Evolutionary conservation across 2,329 filamentous ascomycete genomes (phyloP).

Genomic region (Fusarium coffeatum): DNA sequence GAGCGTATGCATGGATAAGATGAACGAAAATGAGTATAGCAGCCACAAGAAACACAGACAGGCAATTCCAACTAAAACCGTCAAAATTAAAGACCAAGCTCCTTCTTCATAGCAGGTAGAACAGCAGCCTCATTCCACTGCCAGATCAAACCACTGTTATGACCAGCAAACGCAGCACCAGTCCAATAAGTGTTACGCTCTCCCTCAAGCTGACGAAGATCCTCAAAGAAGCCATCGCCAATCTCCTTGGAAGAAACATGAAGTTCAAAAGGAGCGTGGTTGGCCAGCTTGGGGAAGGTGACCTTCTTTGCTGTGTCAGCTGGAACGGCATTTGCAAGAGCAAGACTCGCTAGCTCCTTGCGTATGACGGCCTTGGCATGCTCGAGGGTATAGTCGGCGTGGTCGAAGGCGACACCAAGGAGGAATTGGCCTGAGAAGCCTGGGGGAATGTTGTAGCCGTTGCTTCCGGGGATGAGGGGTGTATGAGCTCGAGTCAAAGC

Average conservation of each 20-base stretch:
- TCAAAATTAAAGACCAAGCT: slow-evolving; percentile 31
- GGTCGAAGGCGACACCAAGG: slow-evolving; percentile 10
- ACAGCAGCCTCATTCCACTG: slow-evolving; percentile 35
- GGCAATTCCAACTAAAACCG: too few relatives aligned
- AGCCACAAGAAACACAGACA: too few relatives aligned
- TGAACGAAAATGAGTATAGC: fast-evolving
- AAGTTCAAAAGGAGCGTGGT: slow-evolving; percentile 33
- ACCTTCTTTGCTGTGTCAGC: slow-evolving; percentile 9
- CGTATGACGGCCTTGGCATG: slow-evolving; percentile 19
- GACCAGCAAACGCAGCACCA: slow-evolving; percentile 35
- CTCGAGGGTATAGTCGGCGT: neutral
- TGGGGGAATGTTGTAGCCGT: neutral
- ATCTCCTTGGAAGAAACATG: slow-evolving; percentile 21
- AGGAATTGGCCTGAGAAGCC: slow-evolving; percentile 9
- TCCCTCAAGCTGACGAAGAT: slow-evolving; percentile 26
- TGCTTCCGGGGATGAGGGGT: slow-evolving; percentile 17
- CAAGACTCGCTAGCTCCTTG: slow-evolving; percentile 21
- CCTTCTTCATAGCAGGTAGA: slow-evolving; percentile 32
- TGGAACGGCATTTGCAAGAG: neutral
- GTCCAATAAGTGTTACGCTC: slow-evolving; percentile 37
- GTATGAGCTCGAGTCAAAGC: slow-evolving; percentile 15
- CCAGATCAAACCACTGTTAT: slow-evolving; percentile 40
- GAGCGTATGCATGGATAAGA: neutral
- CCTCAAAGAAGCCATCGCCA: slow-evolving; percentile 15
- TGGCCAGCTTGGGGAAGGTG: slow-evolving; percentile 6